Evolutionary conservation across 2,329 filamentous ascomycete species (phyloP).

Genomic region (Monilinia vaccinii-corymbosi): DNA sequence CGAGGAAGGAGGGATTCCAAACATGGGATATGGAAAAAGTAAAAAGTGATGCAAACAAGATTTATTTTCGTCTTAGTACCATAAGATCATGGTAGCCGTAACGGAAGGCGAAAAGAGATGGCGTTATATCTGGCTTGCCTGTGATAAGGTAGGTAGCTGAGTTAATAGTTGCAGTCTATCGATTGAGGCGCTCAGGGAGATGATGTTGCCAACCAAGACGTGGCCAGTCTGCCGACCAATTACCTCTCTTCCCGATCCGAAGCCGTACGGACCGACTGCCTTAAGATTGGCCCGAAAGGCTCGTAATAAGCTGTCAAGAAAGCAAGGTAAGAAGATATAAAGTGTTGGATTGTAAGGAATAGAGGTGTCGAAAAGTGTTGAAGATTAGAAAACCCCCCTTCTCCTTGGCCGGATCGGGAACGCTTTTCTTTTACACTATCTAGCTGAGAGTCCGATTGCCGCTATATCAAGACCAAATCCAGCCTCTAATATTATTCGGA

Average conservation of each 20-base stretch:
- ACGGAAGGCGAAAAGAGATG: neutral
- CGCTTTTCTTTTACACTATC: neutral
- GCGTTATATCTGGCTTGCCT: neutral
- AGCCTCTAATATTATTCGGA: slow-evolving; percentile 1
- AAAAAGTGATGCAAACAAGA: slow-evolving; percentile 1
- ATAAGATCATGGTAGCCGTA: neutral
- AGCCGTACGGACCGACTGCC: slow-evolving; percentile 2
- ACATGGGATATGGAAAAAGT: slow-evolving; percentile 16
- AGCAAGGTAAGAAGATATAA: neutral
- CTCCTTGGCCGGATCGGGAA: neutral
- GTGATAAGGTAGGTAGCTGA: slow-evolving; percentile 1
- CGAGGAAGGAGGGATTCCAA: slow-evolving; percentile 13
- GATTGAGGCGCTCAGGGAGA: slow-evolving; percentile 4
- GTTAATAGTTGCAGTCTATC: slow-evolving; percentile 5
- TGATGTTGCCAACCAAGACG: neutral
- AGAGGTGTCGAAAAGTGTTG: neutral
- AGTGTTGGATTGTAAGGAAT: too few species aligned
- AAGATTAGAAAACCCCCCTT: neutral
- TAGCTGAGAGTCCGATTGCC: neutral
- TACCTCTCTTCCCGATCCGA: neutral
- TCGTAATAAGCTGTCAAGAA: neutral
- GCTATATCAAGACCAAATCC: neutral
- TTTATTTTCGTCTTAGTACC: slow-evolving; percentile 1
- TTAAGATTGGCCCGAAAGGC: neutral
- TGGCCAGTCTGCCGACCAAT: neutral